Base-by-base conservation (phyloP, 257 asterid genomes). In the Voacanga thouarsii region DNA sequence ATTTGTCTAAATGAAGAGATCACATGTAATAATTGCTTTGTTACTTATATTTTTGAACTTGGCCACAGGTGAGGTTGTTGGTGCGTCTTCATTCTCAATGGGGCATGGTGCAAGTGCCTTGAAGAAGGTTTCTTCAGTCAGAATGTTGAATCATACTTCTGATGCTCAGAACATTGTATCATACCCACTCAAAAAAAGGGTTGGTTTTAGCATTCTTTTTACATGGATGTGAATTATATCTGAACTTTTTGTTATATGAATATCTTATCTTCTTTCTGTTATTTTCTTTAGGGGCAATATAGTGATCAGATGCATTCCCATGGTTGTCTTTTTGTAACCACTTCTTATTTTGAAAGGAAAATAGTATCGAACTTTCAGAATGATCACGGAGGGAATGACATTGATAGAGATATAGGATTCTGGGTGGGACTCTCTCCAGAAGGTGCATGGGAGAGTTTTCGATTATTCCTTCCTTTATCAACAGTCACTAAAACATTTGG, bases 381-480 rank as follows among this genome's bases (percentile, higher is more conserved):
- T 82, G 84, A 89, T 28, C 72, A 41, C 79, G 89, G 87, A 78
- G 88, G 80, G 56, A 79, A 84, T 80, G 88, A 80, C 82, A 55
- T 78, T 43, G 94, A 86, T 85, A 89, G 82, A 74, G 99, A 93
- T 76, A 83, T 88, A 67, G 97, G 98, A 67, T 96, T 96, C 85
- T 90, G 94, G 96, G 88, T 93, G 84, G 90, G 96, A 82, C 95
- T 93, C 78, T 83, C 88, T 74, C 91, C 91, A 41, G 89, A 88
- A 81, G 98, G 98, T 81, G 90, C 94, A 76, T 96, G 98, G 98
- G 92, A 96, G 86, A 93, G 98, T 86, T 89, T 92, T 73, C 98
- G 98, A 56, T 96, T 98, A 74, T 87, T 89, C 81, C 94, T 93
- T 87, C 98, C 99, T 71, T 81, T 86, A 56, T 89, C 99, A 75